A percentile compares a stretch with the other conserved stretches of the same genome.
Conservation (phyloP, 768 basidiomycete genomes). For the Leucocoprinus birnbaumii region DNA sequence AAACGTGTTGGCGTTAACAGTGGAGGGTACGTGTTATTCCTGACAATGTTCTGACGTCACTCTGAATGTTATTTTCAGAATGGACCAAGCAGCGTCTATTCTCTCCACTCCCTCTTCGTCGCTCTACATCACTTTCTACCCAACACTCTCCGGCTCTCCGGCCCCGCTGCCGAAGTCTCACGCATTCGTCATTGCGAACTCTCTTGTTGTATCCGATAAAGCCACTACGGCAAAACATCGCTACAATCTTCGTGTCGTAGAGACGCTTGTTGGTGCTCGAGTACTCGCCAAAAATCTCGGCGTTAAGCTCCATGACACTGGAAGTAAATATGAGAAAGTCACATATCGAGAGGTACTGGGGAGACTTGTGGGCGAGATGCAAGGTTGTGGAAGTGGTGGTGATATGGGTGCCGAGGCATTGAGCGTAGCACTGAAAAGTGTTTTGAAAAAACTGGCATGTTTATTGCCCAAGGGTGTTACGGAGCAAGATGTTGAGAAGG, state of each 20-base stretch:
- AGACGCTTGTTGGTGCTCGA: conserved; percentile 78
- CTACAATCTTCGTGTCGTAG: conserved; percentile 92
- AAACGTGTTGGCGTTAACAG: conserved; percentile 79
- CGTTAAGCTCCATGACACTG: conserved; percentile 35
- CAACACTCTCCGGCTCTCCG: conserved; percentile 61
- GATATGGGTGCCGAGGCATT: conserved; percentile 46
- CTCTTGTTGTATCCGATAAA: conserved; percentile 81
- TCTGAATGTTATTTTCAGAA: conserved; percentile 38
- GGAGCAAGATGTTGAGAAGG: conserved; percentile 15
- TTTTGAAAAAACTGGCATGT: conserved; percentile 46
- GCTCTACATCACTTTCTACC: conserved; percentile 81
- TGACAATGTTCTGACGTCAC: conserved; percentile 1
- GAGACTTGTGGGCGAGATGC: conserved; percentile 45
- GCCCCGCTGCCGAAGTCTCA: conserved; percentile 54
- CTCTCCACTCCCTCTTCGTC: conserved; percentile 70
- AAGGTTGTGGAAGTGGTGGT: conserved; percentile 41
- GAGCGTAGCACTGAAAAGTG: conserved; percentile 41
- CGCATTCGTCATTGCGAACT: conserved; percentile 79
- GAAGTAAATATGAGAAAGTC: conserved; percentile 36
- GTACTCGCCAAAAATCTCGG: conserved; percentile 63
- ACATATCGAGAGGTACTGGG: conserved; percentile 69
- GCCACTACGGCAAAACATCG: conserved; percentile 68
- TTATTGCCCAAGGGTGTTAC: conserved; percentile 37
- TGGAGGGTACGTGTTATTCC: conserved; percentile 54
- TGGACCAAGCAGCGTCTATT: conserved; percentile 91